These are phyloP conservation scores for Beauveria pseudobassiana DNA, from an alignment of 2,329 filamentous ascomycete genomes.

Conservation along the genomic window DNA sequence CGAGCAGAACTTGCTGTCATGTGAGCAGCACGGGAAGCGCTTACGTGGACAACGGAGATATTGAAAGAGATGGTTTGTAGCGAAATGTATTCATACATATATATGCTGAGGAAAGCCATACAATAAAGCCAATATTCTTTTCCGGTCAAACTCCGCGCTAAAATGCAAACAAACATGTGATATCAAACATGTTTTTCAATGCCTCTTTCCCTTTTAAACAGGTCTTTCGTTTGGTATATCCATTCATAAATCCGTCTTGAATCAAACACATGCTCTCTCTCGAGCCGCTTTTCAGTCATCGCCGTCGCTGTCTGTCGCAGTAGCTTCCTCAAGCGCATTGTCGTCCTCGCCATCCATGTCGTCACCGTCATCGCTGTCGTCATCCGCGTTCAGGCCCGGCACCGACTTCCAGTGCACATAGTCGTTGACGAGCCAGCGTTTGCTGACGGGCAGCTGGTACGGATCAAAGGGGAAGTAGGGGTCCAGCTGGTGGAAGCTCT, in stretches of 20 bases:
- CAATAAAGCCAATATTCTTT: constrained; percentile 3
- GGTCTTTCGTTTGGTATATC: background rate
- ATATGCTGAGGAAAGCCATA: background rate
- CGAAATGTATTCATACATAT: background rate
- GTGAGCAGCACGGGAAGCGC: too few relatives aligned
- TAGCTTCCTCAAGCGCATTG: constrained; percentile 40
- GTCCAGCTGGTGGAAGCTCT: constrained; percentile 78
- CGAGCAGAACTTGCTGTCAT: too few relatives aligned
- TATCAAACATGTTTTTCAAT: background rate
- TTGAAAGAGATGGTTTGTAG: background rate
- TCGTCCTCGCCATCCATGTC: constrained; percentile 42
- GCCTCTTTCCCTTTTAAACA: background rate
- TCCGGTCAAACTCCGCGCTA: constrained; percentile 2
- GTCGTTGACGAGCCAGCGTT: constrained; percentile 77
- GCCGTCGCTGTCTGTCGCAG: constrained; percentile 41
- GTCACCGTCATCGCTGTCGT: constrained; percentile 46
- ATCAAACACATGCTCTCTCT: background rate
- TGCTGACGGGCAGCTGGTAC: constrained; percentile 81
- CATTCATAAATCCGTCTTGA: background rate
- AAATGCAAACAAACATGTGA: constrained; percentile 2
- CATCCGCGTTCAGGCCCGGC: constrained; percentile 56
- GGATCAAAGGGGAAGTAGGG: constrained; percentile 97
- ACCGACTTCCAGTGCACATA: constrained; percentile 77
- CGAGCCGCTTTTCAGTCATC: constrained; percentile 22
- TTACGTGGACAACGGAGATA: too few relatives aligned